A percentile compares a stretch with the other conserved stretches of the same genome.
Conservation (phyloP, 176 grass and related monocot species). For the Carex littledalei region DNA sequence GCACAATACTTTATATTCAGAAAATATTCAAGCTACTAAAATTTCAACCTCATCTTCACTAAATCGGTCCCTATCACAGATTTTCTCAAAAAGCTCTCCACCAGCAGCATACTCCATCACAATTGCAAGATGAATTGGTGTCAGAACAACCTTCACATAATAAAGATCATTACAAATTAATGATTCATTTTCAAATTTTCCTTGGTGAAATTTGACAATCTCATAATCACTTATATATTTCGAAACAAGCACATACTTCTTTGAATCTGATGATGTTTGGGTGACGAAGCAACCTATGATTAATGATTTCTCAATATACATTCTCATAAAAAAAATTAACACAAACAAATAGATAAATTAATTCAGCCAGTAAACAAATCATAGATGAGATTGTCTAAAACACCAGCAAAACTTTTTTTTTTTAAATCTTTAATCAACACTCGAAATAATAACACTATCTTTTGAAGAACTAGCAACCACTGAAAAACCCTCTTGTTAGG, state of each 20-base stretch:
- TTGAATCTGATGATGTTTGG: constrained; percentile 97
- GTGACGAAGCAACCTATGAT: constrained; percentile 83
- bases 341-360: not conserved
- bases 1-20: constrained; percentile 3
- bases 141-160: constrained; percentile 66
- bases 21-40: constrained; percentile 13
- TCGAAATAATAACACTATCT: no score
- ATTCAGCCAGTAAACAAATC: not conserved
- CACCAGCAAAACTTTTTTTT: not conserved
- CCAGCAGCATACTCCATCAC: constrained; percentile 93
- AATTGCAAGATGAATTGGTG: constrained; percentile 75
- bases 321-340: constrained; percentile 56
- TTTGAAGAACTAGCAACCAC: no score
- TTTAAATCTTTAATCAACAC: no score
- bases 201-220: not conserved
- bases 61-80: constrained; percentile 73
- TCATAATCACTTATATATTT: not conserved
- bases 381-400: not conserved
- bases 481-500: no score
- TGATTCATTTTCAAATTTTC: not conserved
- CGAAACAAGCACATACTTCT: constrained; percentile 42
- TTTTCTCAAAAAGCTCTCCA: constrained; percentile 80
- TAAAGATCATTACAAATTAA: constrained; percentile 12
- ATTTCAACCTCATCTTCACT: constrained; percentile 86
- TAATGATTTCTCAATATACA: constrained; percentile 90